Evolutionary conservation across 768 basidiomycete species (phyloP), one percentile per base, ranked within the genome.

Genomic region (Lactarius pseudohatsudake): DNA sequence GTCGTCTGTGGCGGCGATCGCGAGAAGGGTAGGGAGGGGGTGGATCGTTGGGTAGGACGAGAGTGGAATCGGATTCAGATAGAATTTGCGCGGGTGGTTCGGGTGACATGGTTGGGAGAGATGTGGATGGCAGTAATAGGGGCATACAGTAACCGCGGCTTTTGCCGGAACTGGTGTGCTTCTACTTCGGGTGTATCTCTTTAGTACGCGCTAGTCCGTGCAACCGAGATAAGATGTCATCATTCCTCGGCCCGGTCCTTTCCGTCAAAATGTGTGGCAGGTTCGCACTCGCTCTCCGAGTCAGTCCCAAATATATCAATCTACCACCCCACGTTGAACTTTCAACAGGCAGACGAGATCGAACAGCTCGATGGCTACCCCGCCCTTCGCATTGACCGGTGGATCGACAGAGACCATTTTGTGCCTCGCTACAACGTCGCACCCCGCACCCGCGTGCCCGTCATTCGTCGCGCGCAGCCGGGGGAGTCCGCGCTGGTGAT

Each of bases 341-440:
- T 28, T 13, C 0, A 4, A 8, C 53, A 70, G 57, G 54, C 66
- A 20, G 60, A 70, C 61, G 22, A 72, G 10, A 63, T 60, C 32
- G 68, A 72, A 69, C 65, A 70, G 81, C 81, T 90, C 36, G 80
- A 82, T 22, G 79, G 80, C 16, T 74, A 84, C 43, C 74, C 77
- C 38, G 72, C 85, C 1, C 56, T 71, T 13, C 70, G 79, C 26
- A 74, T 85, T 7, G 79, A 78, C 5, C 85, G 86, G 58, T 90
- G 90, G 89, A 75, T 87, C 20, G 79, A 85, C 63, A 79, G 85
- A 67, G 81, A 85, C 18, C 75, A 79, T 30, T 91, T 88, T 63
- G 72, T 85, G 47, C 82, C 82, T 16, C 69, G 92, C 62, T 91
- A 92, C 74, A 96, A 96, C 74, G 85, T 95, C 66, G 92, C 94